Conservation (phyloP, 495 filamentous ascomycete genomes). For the Pseudevernia furfuracea region DNA sequence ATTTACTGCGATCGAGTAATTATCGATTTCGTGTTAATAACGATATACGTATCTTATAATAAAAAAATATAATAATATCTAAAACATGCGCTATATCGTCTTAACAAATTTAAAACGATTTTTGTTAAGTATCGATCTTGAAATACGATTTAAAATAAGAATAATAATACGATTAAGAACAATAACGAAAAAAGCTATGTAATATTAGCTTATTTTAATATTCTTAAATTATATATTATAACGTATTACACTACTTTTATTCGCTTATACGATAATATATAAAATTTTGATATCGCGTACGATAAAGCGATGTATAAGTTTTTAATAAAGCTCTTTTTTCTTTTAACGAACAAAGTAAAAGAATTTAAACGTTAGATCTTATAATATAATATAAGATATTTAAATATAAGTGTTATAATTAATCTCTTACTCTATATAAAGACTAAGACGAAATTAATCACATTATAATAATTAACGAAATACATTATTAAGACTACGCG, state of each 20-base stretch:
- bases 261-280: neutral
- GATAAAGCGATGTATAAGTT: neutral
- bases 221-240: neutral
- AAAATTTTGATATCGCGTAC: neutral
- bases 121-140: neutral
- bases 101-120: neutral
- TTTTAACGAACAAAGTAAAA: neutral
- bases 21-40: neutral
- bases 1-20: neutral
- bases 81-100: neutral
- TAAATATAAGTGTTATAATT: neutral
- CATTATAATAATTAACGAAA: neutral
- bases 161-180: neutral
- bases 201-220: neutral
- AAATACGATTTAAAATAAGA: neutral
- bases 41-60: neutral
- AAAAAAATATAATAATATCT: neutral
- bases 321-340: neutral
- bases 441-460: neutral
- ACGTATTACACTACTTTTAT: slow-evolving; percentile 1
- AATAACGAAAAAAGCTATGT: neutral
- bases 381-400: neutral
- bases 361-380: neutral
- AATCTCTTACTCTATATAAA: neutral
- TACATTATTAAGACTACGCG: neutral